Conservation (phyloP, 108 stramenopile genomes). For the Pseudonitzschia multiseries region DNA sequence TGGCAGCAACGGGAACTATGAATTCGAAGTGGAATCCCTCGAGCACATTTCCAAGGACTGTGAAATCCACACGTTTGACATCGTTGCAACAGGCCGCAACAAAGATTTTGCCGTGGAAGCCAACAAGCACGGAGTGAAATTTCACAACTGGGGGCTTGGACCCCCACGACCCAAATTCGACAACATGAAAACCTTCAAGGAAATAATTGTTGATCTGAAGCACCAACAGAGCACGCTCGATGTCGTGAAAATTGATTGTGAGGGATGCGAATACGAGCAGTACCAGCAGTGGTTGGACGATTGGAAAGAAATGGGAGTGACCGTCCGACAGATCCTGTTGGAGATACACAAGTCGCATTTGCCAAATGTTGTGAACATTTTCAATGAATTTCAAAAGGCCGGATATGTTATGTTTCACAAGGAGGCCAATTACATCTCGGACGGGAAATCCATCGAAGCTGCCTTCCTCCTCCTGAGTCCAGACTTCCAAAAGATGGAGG, state of each 20-base stretch:
- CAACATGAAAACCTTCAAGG: constrained; percentile 7
- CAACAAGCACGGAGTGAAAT: constrained; percentile 9
- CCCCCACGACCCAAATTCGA: constrained; percentile 4
- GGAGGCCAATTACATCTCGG: constrained; percentile 45
- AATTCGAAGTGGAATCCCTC: constrained; percentile 32
- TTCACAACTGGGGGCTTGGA: constrained; percentile 49
- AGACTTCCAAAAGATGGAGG: constrained; percentile 8
- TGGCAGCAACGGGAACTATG: constrained; percentile 44
- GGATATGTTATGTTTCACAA: constrained; percentile 65
- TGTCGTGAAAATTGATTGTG: constrained; percentile 71
- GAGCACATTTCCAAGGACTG: constrained; percentile 42
- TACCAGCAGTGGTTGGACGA: constrained; percentile 7
- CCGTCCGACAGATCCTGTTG: constrained; percentile 10
- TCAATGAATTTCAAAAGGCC: constrained; percentile 37
- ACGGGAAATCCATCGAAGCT: constrained; percentile 22
- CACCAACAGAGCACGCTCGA: constrained; percentile 53
- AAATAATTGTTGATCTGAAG: constrained; percentile 42
- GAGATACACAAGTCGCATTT: constrained; percentile 1
- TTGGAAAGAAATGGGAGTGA: neutral
- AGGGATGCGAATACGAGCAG: constrained; percentile 23
- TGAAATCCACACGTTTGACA: constrained; percentile 63
- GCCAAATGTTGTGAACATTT: constrained; percentile 18
- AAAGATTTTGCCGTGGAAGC: constrained; percentile 19
- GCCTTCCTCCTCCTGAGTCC: constrained; percentile 29
- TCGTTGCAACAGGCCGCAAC: neutral